Conservation (phyloP, 495 filamentous ascomycete species). For the Aeminium ludgeri region DNA sequence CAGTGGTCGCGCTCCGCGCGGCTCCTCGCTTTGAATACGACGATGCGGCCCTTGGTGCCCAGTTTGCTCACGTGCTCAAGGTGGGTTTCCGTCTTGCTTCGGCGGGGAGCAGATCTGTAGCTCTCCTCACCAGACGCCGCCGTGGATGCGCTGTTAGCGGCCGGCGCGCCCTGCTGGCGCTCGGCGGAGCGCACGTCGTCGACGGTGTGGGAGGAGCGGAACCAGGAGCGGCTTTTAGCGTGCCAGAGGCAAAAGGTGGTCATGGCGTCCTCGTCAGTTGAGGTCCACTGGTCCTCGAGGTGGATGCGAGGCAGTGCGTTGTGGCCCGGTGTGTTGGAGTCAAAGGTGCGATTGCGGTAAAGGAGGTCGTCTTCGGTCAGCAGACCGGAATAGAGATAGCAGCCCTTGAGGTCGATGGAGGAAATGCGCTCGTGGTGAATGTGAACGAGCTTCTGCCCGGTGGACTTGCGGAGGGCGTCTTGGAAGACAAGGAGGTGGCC, state of each 20-base stretch:
- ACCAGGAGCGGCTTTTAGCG: conserved; percentile 40
- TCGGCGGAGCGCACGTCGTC: conserved; percentile 15
- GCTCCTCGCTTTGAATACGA: conserved; percentile 56
- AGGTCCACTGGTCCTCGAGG: conserved; percentile 48
- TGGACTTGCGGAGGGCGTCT: conserved; percentile 37
- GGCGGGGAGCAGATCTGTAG: conserved; percentile 25
- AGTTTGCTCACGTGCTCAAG: conserved; percentile 28
- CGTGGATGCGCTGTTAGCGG: conserved; percentile 3
- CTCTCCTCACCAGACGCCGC: conserved; percentile 1
- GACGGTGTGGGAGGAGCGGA: conserved; percentile 35
- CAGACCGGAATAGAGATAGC: conserved; percentile 57
- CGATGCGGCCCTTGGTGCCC: conserved; percentile 45
- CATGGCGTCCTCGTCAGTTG: conserved; percentile 51
- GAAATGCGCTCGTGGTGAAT: conserved; percentile 46
- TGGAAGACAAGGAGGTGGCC: conserved; percentile 51
- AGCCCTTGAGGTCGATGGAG: conserved; percentile 45
- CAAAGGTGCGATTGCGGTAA: conserved; percentile 53
- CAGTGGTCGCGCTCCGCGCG: conserved; percentile 59
- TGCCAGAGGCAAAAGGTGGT: conserved; percentile 63
- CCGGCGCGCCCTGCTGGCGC: background rate
- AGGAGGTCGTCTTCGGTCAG: conserved; percentile 50
- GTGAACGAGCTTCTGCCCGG: conserved; percentile 41
- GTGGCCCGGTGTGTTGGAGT: conserved; percentile 47
- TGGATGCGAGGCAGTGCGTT: conserved; percentile 49
- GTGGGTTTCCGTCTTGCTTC: conserved; percentile 10